Evolutionary conservation across 2,329 filamentous ascomycete genomes (phyloP).

Genomic region (Gliomastix tumulicola): DNA sequence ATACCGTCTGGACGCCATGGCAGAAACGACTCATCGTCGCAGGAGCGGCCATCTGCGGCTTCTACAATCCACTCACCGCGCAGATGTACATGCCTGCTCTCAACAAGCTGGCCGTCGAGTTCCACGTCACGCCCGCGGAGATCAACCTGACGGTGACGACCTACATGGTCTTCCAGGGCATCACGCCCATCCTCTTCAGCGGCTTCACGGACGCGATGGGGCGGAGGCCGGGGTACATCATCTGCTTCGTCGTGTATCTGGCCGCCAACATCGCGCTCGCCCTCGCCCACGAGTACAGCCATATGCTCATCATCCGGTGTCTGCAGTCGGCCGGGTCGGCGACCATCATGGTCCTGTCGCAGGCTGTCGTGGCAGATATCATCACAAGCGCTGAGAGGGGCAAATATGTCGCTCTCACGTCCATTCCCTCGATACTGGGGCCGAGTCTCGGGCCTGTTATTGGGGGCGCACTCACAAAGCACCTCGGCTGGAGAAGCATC

Average conservation of each 20-base stretch:
- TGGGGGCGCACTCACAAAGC: conserved; percentile 43
- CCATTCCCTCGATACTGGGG: conserved; percentile 25
- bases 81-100: conserved; percentile 37
- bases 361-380: conserved; percentile 50
- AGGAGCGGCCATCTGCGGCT: background rate
- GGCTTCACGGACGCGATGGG: conserved; percentile 40
- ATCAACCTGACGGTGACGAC: conserved; percentile 34
- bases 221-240: conserved; percentile 37
- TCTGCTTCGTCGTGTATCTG: conserved; percentile 37
- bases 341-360: conserved; percentile 44
- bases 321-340: conserved; percentile 45
- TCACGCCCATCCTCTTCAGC: conserved; percentile 43
- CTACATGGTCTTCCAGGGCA: conserved; percentile 43
- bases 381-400: conserved; percentile 49
- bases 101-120: conserved; percentile 28
- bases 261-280: conserved; percentile 37
- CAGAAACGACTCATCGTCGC: background rate
- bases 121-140: conserved; percentile 20
- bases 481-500: conserved; percentile 43
- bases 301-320: conserved; percentile 39
- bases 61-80: background rate
- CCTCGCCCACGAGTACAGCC: conserved; percentile 30
- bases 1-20: background rate
- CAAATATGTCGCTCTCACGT: conserved; percentile 40
- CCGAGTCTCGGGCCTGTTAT: conserved; percentile 38